phyloP scores from a whole-genome alignment of 2,329 filamentous ascomycete genomes.

The Orbilia javanica region DNA sequence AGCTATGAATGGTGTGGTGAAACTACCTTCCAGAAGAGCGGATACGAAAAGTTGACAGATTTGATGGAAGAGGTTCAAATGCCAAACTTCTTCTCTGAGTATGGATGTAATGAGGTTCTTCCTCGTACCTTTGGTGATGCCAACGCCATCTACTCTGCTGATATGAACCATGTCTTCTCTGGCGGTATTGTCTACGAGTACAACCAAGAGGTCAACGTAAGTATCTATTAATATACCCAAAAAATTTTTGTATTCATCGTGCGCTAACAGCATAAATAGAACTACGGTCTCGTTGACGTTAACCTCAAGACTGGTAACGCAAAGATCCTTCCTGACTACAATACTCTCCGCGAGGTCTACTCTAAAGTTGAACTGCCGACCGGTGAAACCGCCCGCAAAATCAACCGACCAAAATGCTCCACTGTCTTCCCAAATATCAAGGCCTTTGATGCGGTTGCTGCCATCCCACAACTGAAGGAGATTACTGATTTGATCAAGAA shows the following conservation, averaged over 20 bases:
- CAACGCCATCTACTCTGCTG: slow-evolving; percentile 75
- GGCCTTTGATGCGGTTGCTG: slow-evolving; percentile 26
- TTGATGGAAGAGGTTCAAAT: slow-evolving; percentile 76
- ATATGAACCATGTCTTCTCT: slow-evolving; percentile 78
- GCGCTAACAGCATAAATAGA: slow-evolving; percentile 43
- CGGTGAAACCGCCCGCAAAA: slow-evolving; percentile 51
- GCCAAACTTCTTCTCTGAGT: slow-evolving; percentile 84
- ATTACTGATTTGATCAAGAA: slow-evolving; percentile 47
- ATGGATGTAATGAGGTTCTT: slow-evolving; percentile 79
- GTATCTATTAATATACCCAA: not conserved
- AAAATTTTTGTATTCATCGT: slow-evolving; percentile 65
- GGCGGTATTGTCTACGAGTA: slow-evolving; percentile 87
- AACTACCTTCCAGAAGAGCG: slow-evolving; percentile 74
- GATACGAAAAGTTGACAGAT: slow-evolving; percentile 74
- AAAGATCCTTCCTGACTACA: slow-evolving; percentile 67
- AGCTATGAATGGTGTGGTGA: slow-evolving; percentile 80
- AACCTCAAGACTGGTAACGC: slow-evolving; percentile 65
- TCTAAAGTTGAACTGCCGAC: slow-evolving; percentile 57
- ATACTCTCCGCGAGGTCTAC: slow-evolving; percentile 60
- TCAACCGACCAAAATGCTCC: slow-evolving; percentile 58
- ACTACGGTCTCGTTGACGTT: slow-evolving; percentile 69
- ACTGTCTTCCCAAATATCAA: slow-evolving; percentile 49
- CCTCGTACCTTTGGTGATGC: slow-evolving; percentile 83
- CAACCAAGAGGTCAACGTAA: slow-evolving; percentile 75
- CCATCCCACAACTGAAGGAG: slow-evolving; percentile 29